Evolutionary conservation across 2,329 filamentous ascomycete genomes (phyloP).

Genomic region (Fusarium nelsonii): DNA sequence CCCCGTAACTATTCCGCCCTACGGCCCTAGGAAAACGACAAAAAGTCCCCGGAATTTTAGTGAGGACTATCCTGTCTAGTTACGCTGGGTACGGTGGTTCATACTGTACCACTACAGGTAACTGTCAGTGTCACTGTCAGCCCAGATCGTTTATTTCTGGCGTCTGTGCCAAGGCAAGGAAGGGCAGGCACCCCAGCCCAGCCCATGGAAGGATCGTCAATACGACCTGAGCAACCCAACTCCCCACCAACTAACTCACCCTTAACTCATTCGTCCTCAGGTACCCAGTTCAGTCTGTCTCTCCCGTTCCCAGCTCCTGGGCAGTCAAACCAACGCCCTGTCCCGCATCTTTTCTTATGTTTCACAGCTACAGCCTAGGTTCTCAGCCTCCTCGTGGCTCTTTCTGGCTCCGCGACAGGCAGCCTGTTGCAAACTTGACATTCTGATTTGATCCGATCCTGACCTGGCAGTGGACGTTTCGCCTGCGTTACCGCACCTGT

Average conservation of each 20-base stretch:
- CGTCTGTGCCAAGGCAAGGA: slow-evolving; percentile 33
- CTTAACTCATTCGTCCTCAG: slow-evolving; percentile 3
- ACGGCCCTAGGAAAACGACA: slow-evolving; percentile 14
- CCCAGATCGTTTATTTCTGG: slow-evolving; percentile 17
- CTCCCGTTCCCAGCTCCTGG: background rate
- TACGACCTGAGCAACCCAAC: slow-evolving; percentile 5
- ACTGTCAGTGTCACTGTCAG: slow-evolving; percentile 20
- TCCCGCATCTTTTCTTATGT: slow-evolving; percentile 30
- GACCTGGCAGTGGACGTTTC: slow-evolving; percentile 4
- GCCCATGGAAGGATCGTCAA: slow-evolving; percentile 23
- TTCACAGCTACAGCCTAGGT: slow-evolving; percentile 32
- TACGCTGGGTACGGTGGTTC: background rate
- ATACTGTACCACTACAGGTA: background rate
- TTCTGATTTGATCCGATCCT: background rate
- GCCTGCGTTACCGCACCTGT: slow-evolving; percentile 16
- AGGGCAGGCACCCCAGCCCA: slow-evolving; percentile 16
- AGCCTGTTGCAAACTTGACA: slow-evolving; percentile 23
- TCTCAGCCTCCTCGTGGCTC: slow-evolving; percentile 37
- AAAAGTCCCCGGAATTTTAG: slow-evolving; percentile 25
- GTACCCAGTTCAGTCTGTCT: background rate
- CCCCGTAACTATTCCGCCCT: slow-evolving; percentile 12
- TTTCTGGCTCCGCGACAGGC: slow-evolving; percentile 21
- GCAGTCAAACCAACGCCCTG: slow-evolving; percentile 18
- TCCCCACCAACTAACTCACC: slow-evolving; percentile 20
- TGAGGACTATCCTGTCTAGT: background rate